phyloP scores from a whole-genome alignment of 331 rosid species.

The Phaseolus coccineus region DNA sequence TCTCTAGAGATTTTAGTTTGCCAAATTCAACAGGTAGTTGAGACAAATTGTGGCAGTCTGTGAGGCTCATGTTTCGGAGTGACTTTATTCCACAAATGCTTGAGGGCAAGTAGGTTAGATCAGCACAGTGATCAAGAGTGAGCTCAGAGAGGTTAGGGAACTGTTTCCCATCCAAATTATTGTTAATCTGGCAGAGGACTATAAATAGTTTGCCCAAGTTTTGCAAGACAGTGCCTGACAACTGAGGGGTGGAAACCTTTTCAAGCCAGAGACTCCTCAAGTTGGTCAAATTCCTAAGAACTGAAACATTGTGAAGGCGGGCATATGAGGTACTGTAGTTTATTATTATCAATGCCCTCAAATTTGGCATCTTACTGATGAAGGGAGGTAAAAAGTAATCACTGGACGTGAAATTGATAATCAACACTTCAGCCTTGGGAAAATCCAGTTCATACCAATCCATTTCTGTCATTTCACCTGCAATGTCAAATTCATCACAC shows the following conservation, averaged over 20 bases:
- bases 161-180: conserved; percentile 53
- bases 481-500: conserved; percentile 40
- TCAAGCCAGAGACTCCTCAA: conserved; percentile 93
- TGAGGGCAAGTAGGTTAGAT: conserved; percentile 64
- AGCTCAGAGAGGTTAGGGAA: conserved; percentile 78
- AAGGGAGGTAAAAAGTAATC: conserved; percentile 82
- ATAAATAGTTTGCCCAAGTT: conserved; percentile 64
- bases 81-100: conserved; percentile 66
- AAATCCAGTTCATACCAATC: conserved; percentile 80
- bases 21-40: conserved; percentile 68
- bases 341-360: conserved; percentile 70
- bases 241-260: conserved; percentile 66
- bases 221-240: conserved; percentile 52
- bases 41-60: conserved; percentile 78
- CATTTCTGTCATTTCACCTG: conserved; percentile 85
- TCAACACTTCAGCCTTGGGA: conserved; percentile 86
- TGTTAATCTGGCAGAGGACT: conserved; percentile 70
- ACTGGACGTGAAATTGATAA: conserved; percentile 76
- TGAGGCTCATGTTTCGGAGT: conserved; percentile 70
- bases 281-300: conserved; percentile 55
- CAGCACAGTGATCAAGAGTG: conserved; percentile 86
- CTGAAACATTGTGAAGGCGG: conserved; percentile 55
- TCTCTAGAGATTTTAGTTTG: conserved; percentile 55
- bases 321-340: conserved; percentile 70
- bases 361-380: conserved; percentile 77